phyloP scores from a whole-genome alignment of 352 stramenopile genomes.

The Pilasporangium apinafurcum region DNA sequence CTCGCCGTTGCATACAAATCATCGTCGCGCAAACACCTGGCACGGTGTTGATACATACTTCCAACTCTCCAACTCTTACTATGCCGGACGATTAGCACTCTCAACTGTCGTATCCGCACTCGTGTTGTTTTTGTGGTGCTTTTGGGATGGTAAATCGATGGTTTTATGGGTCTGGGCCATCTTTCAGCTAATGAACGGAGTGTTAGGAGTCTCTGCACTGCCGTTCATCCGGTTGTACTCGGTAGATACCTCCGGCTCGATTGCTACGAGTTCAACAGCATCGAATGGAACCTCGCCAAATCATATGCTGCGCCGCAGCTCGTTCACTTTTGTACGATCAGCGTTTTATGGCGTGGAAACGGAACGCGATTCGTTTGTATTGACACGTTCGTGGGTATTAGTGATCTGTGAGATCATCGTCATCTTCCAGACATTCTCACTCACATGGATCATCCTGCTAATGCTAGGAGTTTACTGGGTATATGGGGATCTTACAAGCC shows the following conservation, averaged over 20 bases:
- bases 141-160: conserved; percentile 13
- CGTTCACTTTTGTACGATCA: conserved; percentile 49
- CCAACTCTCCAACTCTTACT: conserved; percentile 70
- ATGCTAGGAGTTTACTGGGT: conserved; percentile 35
- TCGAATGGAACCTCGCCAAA: conserved; percentile 14
- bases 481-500: conserved; percentile 34
- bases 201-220: conserved; percentile 48
- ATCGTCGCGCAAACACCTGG: conserved; percentile 11
- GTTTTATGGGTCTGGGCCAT: conserved; percentile 38
- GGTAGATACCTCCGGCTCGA: background rate
- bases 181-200: conserved; percentile 49
- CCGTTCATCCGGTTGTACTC: conserved; percentile 38
- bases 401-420: conserved; percentile 62
- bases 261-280: conserved; percentile 2
- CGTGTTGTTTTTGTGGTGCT: conserved; percentile 33
- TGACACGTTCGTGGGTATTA: conserved; percentile 48
- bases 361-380: conserved; percentile 23
- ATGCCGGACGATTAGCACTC: conserved; percentile 43
- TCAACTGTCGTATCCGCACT: conserved; percentile 38
- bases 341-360: conserved; percentile 28
- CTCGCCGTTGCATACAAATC: background rate
- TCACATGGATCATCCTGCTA: conserved; percentile 42
- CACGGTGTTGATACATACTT: conserved; percentile 33
- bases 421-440: conserved; percentile 45
- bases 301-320: conserved; percentile 18